Conservation (phyloP, 2,329 filamentous ascomycete species). For the Pseudocercospora musae region DNA sequence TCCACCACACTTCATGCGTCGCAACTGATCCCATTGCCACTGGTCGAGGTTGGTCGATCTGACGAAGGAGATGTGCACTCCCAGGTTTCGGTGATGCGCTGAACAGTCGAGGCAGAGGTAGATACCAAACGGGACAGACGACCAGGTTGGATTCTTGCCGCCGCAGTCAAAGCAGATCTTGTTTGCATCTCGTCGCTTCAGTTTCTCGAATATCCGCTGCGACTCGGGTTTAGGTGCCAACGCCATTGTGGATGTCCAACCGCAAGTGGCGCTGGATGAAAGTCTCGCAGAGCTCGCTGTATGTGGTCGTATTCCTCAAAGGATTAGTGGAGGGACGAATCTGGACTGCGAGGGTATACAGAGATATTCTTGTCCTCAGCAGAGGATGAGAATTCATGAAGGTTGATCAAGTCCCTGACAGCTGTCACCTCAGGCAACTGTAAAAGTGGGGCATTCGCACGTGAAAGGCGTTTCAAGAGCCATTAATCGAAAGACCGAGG, state of each 20-base stretch:
- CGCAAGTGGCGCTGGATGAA: not conserved
- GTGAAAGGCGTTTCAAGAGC: not conserved
- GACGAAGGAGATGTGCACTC: constrained; percentile 98
- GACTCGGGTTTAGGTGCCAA: constrained; percentile 88
- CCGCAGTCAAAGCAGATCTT: constrained; percentile 99
- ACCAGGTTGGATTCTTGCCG: constrained; percentile 98
- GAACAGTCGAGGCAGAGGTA: constrained; percentile 98
- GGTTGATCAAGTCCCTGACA: not conserved
- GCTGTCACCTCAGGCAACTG: not conserved
- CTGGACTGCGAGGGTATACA: not conserved
- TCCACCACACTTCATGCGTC: constrained; percentile 95
- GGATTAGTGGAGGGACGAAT: not conserved
- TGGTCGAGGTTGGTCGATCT: constrained; percentile 95
- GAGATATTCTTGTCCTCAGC: not conserved
- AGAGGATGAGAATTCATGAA: no score
- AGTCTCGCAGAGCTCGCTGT: not conserved
- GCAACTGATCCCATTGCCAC: constrained; percentile 99
- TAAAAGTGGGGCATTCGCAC: not conserved
- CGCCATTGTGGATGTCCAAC: constrained; percentile 45
- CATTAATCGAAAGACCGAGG: not conserved
- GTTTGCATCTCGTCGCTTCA: constrained; percentile 91
- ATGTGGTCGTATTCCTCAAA: not conserved
- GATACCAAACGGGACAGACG: constrained; percentile 84
- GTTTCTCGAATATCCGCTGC: constrained; percentile 95
- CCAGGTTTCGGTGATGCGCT: constrained; percentile 92